Evolutionary conservation across 305 asterid species (phyloP).

Genomic region (Ilex paraguariensis): DNA sequence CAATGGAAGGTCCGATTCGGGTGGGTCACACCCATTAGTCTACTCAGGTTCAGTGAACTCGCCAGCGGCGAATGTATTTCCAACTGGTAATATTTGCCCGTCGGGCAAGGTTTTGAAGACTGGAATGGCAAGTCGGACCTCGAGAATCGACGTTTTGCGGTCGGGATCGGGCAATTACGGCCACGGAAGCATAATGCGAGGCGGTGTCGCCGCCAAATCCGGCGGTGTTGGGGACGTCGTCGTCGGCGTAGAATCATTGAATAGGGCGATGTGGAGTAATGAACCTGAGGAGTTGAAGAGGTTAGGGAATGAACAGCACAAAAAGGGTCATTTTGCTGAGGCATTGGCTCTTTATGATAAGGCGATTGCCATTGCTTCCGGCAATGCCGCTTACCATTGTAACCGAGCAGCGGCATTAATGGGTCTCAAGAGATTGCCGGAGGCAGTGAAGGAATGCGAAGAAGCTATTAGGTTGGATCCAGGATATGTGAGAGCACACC

Average conservation of each 20-base stretch:
- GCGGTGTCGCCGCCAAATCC: conserved; percentile 38
- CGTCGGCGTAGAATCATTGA: conserved; percentile 25
- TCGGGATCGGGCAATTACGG: conserved; percentile 69
- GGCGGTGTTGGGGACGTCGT: conserved; percentile 18
- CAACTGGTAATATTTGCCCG: conserved; percentile 82
- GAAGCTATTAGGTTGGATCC: conserved; percentile 87
- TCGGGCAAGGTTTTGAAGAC: conserved; percentile 56
- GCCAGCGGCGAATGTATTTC: conserved; percentile 40
- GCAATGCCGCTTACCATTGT: conserved; percentile 65
- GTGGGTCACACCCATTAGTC: conserved; percentile 39
- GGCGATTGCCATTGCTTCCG: conserved; percentile 66
- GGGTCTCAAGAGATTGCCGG: conserved; percentile 44
- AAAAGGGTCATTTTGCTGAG: conserved; percentile 49
- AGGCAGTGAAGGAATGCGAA: conserved; percentile 76
- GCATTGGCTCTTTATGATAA: conserved; percentile 67
- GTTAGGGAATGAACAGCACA: conserved; percentile 64
- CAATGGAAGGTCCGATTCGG: conserved; percentile 49
- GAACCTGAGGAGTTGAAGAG: conserved; percentile 83
- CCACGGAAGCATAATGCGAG: conserved; percentile 88
- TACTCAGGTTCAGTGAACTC: conserved; percentile 55
- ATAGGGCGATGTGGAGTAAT: conserved; percentile 23
- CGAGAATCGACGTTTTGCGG: conserved; percentile 63
- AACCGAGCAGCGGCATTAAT: conserved; percentile 74
- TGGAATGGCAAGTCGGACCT: conserved; percentile 42
- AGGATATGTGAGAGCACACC: conserved; percentile 70